Evolutionary conservation across 345 rosid genomes (phyloP), one percentile per base, ranked within the genome.

Genomic region (Eucalyptus curtisii): DNA sequence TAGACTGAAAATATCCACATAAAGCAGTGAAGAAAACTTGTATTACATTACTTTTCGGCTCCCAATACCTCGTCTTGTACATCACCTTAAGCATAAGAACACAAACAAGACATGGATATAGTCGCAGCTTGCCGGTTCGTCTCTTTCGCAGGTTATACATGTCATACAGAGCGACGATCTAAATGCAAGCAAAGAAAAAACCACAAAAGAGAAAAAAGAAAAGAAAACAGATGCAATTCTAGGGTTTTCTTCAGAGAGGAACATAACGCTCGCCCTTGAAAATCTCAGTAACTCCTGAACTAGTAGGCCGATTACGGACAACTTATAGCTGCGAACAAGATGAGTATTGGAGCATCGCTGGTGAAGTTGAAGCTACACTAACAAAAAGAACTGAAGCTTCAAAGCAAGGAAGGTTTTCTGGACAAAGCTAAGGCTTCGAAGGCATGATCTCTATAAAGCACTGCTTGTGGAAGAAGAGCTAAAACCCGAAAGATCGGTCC

Each of bases 401-500:
- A 76, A 71, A 71, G 84, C 47, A 40, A 76, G 84, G 8, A 76
- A 76, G 47, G 27, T 40, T 90, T 85, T 89, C 89, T 48, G 20
- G 90, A 90, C 86, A 87, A 90, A 90, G 89, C 89, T 94, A 3
- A 76, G 82, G 15, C 82, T 76, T 40, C 82, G 42, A 40, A 40
- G 5, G 47, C 84, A 76, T 76, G 8, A 40, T 40, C 30, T 76
- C 30, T 76, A 76, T 20, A 76, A 76, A 37, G 84, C 84, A 76
- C 47, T 52, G 89, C 89, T 79, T 37, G 95, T 91, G 37, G 96
- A 93, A 88, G 96, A 94, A 85, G 96, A 93, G 88, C 93, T 93
- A 85, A 94, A 95, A 90, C 93, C 93, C 7, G 95, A 94, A 88
- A 90, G 91, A 93, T 93, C 95, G 15, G 92, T 93, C 97, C 95